Evolutionary conservation across 345 rosid genomes (phyloP), one percentile per base, ranked within the genome.

Genomic region (Noccaea caerulescens): DNA sequence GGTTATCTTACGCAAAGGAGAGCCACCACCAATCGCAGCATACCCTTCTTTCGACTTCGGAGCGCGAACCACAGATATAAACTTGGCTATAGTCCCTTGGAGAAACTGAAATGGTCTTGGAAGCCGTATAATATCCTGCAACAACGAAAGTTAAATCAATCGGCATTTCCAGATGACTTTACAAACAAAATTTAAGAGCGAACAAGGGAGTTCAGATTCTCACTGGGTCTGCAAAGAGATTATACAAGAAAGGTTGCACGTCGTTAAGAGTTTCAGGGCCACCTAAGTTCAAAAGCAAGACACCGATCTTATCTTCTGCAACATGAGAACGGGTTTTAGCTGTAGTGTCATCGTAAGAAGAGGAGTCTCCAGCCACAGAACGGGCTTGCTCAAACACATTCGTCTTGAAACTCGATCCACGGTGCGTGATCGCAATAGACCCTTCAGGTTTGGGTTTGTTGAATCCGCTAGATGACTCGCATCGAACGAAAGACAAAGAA

Each of bases 21-120:
- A 94, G 59, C 97, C 92, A 37, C 99, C 99, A 42, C 99, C 99
- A 42, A 94, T 91, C 53, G 97, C 83, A 79, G 99, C 99, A 87
- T 94, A 94, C 58, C 95, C 99, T 83, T 91, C 96, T 84, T 83
- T 91, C 36, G 95, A 89, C 71, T 91, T 91, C 1, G 96, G 95
- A 10, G 99, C 96, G 10, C 96, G 86, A 42, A 88, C 77, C 11
- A 88, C 82, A 66, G 98, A 94, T 62, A 94, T 94, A 23, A 91
- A 80, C 42, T 88, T 68, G 1, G 97, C 99, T 63, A 91, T 62
- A 13, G 99, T 88, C 37, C 81, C 73, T 76, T 89, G 98, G 46
- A 91, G 88, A 82, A 91, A 89, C 82, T 68, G 86, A 83, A 94
- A 91, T 52, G 78, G 81, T 76, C 98, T 85, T 0, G 99, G 98